Evolutionary conservation across 805 yeast genomes (phyloP).

Genomic region (Myxozyma kluyveri): DNA sequence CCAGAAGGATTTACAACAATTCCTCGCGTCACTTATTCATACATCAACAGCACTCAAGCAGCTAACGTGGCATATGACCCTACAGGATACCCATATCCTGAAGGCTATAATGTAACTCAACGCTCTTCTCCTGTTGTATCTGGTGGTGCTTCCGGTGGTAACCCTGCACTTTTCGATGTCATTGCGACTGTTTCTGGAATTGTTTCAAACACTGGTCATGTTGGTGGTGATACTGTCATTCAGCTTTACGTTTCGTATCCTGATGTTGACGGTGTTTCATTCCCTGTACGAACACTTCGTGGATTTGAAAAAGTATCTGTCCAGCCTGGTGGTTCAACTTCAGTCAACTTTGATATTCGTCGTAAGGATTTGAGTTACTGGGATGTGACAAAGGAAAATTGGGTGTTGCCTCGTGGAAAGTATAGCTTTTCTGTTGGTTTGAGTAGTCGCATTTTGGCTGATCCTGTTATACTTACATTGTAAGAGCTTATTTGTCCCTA

Average conservation of each 20-base stretch:
- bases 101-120: conserved; percentile 40
- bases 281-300: conserved; percentile 53
- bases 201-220: conserved; percentile 50
- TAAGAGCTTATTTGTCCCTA: no score
- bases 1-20: conserved; percentile 41
- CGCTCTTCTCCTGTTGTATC: conserved; percentile 32
- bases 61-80: conserved; percentile 3
- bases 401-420: conserved; percentile 57
- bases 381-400: conserved; percentile 55
- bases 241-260: conserved; percentile 57
- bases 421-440: conserved; percentile 51
- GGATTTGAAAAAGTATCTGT: conserved; percentile 57
- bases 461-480: no score
- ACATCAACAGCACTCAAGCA: conserved; percentile 16
- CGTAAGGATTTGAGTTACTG: conserved; percentile 57
- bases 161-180: conserved; percentile 57
- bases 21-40: conserved; percentile 35
- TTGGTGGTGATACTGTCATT: conserved; percentile 49
- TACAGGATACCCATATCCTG: conserved; percentile 41
- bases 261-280: conserved; percentile 41
- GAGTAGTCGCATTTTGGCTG: no score
- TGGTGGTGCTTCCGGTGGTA: conserved; percentile 60
- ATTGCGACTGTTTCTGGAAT: conserved; percentile 47
- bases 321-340: conserved; percentile 43
- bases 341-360: conserved; percentile 46